Base-by-base conservation (phyloP, 1,284 basidiomycete species). In the Puccinia novopanici region DNA sequence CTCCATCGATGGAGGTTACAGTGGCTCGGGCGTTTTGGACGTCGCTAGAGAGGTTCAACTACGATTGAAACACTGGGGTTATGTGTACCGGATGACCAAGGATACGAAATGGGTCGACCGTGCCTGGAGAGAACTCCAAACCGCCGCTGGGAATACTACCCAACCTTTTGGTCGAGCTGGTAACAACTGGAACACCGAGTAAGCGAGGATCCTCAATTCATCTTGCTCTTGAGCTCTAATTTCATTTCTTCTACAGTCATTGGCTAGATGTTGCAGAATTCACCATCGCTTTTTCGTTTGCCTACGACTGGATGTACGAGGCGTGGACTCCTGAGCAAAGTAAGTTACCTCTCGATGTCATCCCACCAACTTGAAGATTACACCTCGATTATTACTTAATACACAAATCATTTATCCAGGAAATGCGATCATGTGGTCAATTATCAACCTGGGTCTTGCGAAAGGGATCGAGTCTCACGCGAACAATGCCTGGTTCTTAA, bases 181-280 rank as follows among this genome's bases (percentile, higher is more conserved):
- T 2, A 79, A 79, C 54, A 79, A 79, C 45, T 79, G 76, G 71
- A 75, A 83, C 42, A 83, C 82, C 37, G 82, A 83, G 81, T 82
- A 80, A 59, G 67, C 68, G 27, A 8, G 59, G n/a, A 45, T 48
- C 17, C 37, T 30, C 42, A 24, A 30, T 50, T 37, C n/a, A 27
- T 40, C 15, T 1, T 48, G 4, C 17, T n/a, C 4, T 67, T 42
- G 63, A 4, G 17, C 17, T 2, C 22, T 73, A 8, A 15, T 13
- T 55, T 76, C 89, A 86, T 84, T 98, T 95, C 94, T 96, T 97
- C 87, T 3, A 83, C 80, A 2, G 76, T 40, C 97, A 99, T 87
- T 99, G 98, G 90, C 91, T 99, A 80, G 97, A 99, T 86, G 88
- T 91, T 10, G 96, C 91, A 27, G 97, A 99, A 86, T 89, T 98